phyloP scores from a whole-genome alignment of 768 basidiomycete species.

The Xerocomellus dryophilus region DNA sequence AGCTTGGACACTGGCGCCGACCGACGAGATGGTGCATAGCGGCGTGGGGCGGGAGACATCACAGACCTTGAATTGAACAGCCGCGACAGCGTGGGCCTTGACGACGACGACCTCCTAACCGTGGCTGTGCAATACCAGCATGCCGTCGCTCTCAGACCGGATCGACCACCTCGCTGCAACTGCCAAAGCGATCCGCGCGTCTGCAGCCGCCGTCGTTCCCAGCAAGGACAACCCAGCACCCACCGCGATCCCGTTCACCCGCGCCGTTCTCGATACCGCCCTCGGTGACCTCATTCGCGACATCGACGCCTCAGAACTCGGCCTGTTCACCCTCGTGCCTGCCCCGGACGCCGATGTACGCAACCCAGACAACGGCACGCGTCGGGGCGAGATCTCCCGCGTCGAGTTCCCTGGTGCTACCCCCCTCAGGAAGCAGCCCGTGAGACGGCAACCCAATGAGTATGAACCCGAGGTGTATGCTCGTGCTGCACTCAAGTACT shows the following conservation, averaged over 20 bases:
- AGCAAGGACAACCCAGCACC: constrained; percentile 17
- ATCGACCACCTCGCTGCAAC: constrained; percentile 61
- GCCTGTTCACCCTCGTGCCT: constrained; percentile 63
- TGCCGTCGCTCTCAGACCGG: constrained; percentile 61
- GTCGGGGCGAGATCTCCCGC: constrained; percentile 51
- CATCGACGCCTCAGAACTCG: constrained; percentile 72
- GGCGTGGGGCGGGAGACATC: constrained; percentile 1
- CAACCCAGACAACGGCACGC: constrained; percentile 24
- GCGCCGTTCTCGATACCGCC: constrained; percentile 57
- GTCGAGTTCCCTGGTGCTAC: constrained; percentile 69
- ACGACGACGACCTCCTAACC: not conserved
- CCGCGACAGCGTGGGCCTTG: constrained; percentile 8
- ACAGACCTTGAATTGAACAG: constrained; percentile 22
- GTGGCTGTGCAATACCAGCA: constrained; percentile 30
- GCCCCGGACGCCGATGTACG: constrained; percentile 33
- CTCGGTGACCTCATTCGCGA: constrained; percentile 80
- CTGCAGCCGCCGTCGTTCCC: constrained; percentile 36
- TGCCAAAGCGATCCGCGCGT: constrained; percentile 49
- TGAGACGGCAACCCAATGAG: constrained; percentile 42
- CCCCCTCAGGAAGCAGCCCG: constrained; percentile 51
- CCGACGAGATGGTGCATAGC: constrained; percentile 2
- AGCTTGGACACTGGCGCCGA: not conserved
- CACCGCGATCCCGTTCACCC: constrained; percentile 46
- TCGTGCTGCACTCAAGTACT: constrained; percentile 69
- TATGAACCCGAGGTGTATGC: constrained; percentile 74